Evolutionary conservation across 345 rosid species (phyloP).

Genomic region (Populus alba): DNA sequence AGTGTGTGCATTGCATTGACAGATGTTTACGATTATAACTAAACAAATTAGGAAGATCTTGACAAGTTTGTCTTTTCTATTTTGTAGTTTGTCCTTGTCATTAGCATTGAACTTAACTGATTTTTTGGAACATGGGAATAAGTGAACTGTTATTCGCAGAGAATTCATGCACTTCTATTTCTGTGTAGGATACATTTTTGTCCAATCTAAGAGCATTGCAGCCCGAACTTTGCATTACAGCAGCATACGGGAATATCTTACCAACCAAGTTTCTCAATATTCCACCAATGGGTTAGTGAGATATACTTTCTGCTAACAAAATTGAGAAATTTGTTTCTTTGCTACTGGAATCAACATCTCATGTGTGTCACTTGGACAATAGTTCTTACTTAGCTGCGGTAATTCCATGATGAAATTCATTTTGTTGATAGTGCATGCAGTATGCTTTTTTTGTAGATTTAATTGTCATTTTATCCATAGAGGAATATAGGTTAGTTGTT

Average conservation of each 20-base stretch:
- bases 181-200: constrained; percentile 62
- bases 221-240: constrained; percentile 90
- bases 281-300: constrained; percentile 70
- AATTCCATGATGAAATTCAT: no score
- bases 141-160: background rate
- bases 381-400: background rate
- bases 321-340: constrained; percentile 5
- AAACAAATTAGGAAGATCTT: no score
- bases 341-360: background rate
- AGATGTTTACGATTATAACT: no score
- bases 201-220: constrained; percentile 63
- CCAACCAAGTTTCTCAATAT: constrained; percentile 79
- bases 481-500: no score
- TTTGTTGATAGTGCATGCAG: no score
- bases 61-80: background rate
- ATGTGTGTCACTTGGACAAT: background rate
- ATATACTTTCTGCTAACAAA: background rate
- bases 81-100: background rate
- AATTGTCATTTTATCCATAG: no score
- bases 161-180: constrained; percentile 1
- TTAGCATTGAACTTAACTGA: background rate
- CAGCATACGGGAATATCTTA: constrained; percentile 92
- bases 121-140: background rate
- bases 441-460: no score
- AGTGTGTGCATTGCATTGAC: no score